phyloP scores from a whole-genome alignment of 1,284 basidiomycete species.

The Quambalaria eucalypti region DNA sequence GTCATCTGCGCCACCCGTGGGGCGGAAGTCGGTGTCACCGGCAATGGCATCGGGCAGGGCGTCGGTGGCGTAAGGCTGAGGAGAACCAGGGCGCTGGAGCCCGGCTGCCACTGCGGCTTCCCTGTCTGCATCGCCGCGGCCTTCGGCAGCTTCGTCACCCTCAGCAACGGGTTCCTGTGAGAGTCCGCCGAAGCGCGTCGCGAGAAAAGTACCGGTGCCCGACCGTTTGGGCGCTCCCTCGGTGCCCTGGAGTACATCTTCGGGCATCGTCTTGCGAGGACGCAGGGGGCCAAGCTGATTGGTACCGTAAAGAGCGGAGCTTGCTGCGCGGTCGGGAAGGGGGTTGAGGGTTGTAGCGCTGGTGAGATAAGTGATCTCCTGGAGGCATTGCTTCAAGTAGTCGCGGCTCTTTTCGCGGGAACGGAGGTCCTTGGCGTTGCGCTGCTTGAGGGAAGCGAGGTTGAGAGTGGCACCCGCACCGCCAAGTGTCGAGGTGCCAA shows the following conservation, averaged over 20 bases:
- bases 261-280: conserved; percentile 25
- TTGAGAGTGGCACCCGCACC: not conserved
- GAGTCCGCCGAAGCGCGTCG: not conserved
- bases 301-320: conserved; percentile 12
- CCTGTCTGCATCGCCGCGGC: too few species aligned
- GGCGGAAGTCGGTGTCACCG: not conserved
- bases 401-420: conserved; percentile 87
- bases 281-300: conserved; percentile 14
- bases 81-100: not conserved
- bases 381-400: conserved; percentile 95
- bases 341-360: conserved; percentile 95
- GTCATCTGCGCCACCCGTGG: conserved; percentile 15
- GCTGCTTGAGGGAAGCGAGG: conserved; percentile 54
- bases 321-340: conserved; percentile 49
- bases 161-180: not conserved
- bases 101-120: too few species aligned
- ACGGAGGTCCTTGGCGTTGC: conserved; percentile 75
- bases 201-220: not conserved
- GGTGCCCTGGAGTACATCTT: conserved; percentile 8
- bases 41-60: too few species aligned
- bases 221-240: not conserved
- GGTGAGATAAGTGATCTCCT: conserved; percentile 95
- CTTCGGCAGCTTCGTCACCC: not conserved
- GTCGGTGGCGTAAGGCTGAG: not conserved
- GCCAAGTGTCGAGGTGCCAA: not conserved